A percentile compares a stretch with the other conserved stretches of the same genome.
These are phyloP conservation scores for Xylariaceae sp. DNA, from an alignment of 2,329 filamentous ascomycete species.

Conservation along the genomic window DNA sequence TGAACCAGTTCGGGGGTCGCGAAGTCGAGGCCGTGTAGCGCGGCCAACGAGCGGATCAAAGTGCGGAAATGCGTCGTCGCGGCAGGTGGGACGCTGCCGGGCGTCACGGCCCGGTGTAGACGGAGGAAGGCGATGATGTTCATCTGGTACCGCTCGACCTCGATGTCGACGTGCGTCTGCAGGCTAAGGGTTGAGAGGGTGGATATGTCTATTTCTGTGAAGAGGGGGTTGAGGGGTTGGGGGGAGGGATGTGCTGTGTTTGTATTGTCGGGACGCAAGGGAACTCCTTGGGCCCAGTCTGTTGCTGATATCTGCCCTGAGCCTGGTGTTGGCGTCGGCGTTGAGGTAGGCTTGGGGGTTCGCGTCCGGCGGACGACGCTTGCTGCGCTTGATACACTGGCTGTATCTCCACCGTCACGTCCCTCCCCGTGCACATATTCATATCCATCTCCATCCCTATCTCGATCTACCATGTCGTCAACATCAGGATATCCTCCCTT, in stretches of 20 bases:
- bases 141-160: constrained; percentile 83
- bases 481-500: constrained; percentile 26
- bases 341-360: constrained; percentile 17
- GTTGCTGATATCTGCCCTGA: background rate
- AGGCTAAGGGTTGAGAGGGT: constrained; percentile 64
- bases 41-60: constrained; percentile 75
- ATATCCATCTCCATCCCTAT: background rate
- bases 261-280: background rate
- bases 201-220: constrained; percentile 58
- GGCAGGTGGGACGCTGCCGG: constrained; percentile 75
- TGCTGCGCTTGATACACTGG: constrained; percentile 29
- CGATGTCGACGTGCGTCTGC: constrained; percentile 71
- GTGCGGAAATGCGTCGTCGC: constrained; percentile 80
- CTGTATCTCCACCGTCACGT: constrained; percentile 7
- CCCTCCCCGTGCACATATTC: background rate
- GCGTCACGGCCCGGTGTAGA: constrained; percentile 79
- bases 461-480: background rate
- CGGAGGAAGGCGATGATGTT: constrained; percentile 88
- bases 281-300: constrained; percentile 19
- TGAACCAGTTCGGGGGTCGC: constrained; percentile 84
- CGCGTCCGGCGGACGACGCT: constrained; percentile 52
- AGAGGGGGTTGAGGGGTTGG: constrained; percentile 15
- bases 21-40: constrained; percentile 80
- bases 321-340: constrained; percentile 14
- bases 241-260: constrained; percentile 2